Evolutionary conservation across 495 filamentous ascomycete genomes (phyloP).

Genomic region (Bryoglossum gracile): DNA sequence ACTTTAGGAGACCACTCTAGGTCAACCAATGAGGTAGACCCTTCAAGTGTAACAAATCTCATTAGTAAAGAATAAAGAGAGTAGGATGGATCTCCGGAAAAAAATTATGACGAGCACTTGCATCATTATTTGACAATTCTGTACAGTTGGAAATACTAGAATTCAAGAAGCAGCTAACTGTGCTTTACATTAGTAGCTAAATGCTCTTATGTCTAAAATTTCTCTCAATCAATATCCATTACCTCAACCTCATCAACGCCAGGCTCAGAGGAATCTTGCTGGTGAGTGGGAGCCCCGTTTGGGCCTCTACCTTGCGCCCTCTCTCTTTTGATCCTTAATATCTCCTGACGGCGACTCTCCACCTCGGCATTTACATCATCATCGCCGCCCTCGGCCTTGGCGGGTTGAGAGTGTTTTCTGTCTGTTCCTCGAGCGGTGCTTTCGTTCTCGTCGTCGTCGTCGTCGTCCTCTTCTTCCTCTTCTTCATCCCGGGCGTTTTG

Average conservation of each 20-base stretch:
- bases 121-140: too few species aligned
- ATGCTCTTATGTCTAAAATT: neutral
- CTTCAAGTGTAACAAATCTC: neutral
- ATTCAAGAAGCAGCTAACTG: neutral
- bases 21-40: too few species aligned
- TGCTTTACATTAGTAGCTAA: too few species aligned
- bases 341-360: neutral
- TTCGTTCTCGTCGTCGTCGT: conserved; percentile 7
- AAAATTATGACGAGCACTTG: too few species aligned
- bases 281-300: neutral
- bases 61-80: too few species aligned
- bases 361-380: conserved; percentile 3
- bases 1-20: too few species aligned
- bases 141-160: too few species aligned
- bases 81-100: neutral
- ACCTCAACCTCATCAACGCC: conserved; percentile 4
- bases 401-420: neutral
- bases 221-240: conserved; percentile 7
- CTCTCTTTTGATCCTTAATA: conserved; percentile 11
- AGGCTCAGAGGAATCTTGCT: neutral
- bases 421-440: conserved; percentile 7
- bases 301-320: conserved; percentile 4
- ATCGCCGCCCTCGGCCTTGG: conserved; percentile 7
- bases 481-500: conserved; percentile 28
- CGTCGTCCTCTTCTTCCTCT: conserved; percentile 27